Evolutionary conservation across 306 rosid species (phyloP), one percentile per base, ranked within the genome.

Genomic region (Acmispon strigosus): DNA sequence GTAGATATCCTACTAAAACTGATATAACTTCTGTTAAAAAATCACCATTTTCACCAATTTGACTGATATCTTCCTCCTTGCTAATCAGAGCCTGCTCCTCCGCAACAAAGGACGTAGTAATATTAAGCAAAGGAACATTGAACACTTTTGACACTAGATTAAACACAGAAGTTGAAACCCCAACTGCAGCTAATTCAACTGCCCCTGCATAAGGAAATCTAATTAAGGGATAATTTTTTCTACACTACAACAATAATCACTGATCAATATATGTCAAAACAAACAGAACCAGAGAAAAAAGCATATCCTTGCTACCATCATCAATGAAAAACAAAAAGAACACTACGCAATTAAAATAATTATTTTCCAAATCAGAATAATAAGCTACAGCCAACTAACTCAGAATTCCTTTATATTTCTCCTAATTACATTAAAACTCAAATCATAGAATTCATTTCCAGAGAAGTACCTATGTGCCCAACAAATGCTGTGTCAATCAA

Each of bases 61-160:
- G 78, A 36, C 15, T 67, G 29, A 75, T 50, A 51, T 29, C 78
- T 42, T 68, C 87, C 52, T 61, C 60, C 81, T 81, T 81, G 34
- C 72, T 62, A 20, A 77, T 66, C 58, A 78, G 76, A 12, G 91
- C 92, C 76, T 89, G 96, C 74, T 82, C 97, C 84, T 94, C 99
- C 49, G 97, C 97, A 76, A 94, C 97, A 66, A 86, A 94, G 29
- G 99, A 94, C 24, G 97, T 94, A 19, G 99, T 94, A 64, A 94
- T 85, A 73, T 94, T 94, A 59, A 94, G 99, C 63, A 82, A 70
- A 69, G 86, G 86, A 82, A 82, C 77, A 81, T 94, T 94, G 73
- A 94, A 91, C 62, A 89, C 78, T 81, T 91, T 94, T 6, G 97
- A 87, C 32, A 86, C 96, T 37, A 94, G 73, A 82, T 91, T 94